Base-by-base conservation (phyloP, 208 protist species). In the Acanthamoeba healyi region DNA sequence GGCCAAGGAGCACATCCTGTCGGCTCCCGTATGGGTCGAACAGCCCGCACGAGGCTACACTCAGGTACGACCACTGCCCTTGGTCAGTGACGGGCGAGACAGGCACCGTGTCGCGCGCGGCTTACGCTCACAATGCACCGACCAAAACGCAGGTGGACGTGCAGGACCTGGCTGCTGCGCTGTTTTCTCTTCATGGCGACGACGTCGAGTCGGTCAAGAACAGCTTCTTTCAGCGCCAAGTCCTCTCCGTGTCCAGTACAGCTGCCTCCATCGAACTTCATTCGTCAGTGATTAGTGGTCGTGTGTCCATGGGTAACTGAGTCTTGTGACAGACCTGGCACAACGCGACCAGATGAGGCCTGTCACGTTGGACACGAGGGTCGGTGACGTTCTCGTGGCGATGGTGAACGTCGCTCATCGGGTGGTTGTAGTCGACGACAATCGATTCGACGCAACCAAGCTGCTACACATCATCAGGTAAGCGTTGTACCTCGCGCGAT, bases 21-120 rank as follows among this genome's bases (percentile, higher is more conserved):
- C 88, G n/a, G 88, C 88, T 6, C 88, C 88, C 7, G 88, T 93
- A 17, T 93, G 88, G 88, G 44, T 51, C 14, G 88, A 93, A n/a
- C 46, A 93, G 29, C 88, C 88, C 17, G 46, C 46, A 38, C 15
- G 84, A 91, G 82, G 82, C 56, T 93, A 93, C 65, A 81, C 88
- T 44, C 88, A 93, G 58, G 86, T 40, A 34, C 51, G 14, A 70
- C 5, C 32, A 15, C 26, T 67, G 51, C n/a, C n/a, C n/a, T n/a
- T n/a, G n/a, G n/a, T n/a, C n/a, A n/a, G n/a, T n/a, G n/a, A n/a
- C n/a, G n/a, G n/a, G n/a, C n/a, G n/a, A n/a, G n/a, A n/a, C n/a
- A n/a, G n/a, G n/a, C n/a, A n/a, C n/a, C n/a, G n/a, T n/a, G n/a
- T n/a, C n/a, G n/a, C n/a, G n/a, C n/a, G n/a, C n/a, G n/a, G n/a